Base-by-base conservation (phyloP, 2,329 filamentous ascomycete species). In the Botrytis galanthina region DNA sequence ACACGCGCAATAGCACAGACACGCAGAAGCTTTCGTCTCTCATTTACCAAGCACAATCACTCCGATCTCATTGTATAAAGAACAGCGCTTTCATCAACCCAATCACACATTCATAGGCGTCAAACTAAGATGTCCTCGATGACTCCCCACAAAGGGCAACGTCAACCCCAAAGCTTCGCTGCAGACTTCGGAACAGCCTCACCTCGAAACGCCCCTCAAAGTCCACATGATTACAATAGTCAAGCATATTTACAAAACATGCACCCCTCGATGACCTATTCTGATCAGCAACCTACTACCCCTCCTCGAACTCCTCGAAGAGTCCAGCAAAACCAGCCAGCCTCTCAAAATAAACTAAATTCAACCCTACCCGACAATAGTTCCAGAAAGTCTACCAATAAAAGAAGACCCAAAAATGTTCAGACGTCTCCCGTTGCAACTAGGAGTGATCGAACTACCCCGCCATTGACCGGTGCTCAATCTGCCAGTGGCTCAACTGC, bases 41-140 rank as follows among this genome's bases (percentile, higher is more conserved):
- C 42, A 16, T 68, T 22, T 54, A 54, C 26, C 64, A 42, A 54
- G 22, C 10, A 67, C 29, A 39, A 44, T 32, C 44, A 37, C 29
- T 51, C 22, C 10, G 4, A 54, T n/a, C 22, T 39, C 26, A 44
- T 26, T 29, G 18, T 32, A 42, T 29, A 14, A 44, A 57, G 26
- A 42, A 57, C 8, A 68, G n/a, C 29, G n/a, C 29, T 26, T 26
- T 61, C 54, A 35, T 22, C 68, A 32, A n/a, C 39, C 76, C 76
- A 75, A 76, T 78, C 77, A 75, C 81, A 80, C 85, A 86, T 86
- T 85, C 85, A 83, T 84, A 83, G 84, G 85, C 76, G 37, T 78
- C 75, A 76, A 83, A 83, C 82, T 78, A 80, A 80, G 71, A 87
- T 87, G 85, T 84, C 85, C 79, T 81, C 83, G 66, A 82, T 82